Evolutionary conservation across 2,329 filamentous ascomycete genomes (phyloP).

Genomic region (Ophiocordyceps sinensis): DNA sequence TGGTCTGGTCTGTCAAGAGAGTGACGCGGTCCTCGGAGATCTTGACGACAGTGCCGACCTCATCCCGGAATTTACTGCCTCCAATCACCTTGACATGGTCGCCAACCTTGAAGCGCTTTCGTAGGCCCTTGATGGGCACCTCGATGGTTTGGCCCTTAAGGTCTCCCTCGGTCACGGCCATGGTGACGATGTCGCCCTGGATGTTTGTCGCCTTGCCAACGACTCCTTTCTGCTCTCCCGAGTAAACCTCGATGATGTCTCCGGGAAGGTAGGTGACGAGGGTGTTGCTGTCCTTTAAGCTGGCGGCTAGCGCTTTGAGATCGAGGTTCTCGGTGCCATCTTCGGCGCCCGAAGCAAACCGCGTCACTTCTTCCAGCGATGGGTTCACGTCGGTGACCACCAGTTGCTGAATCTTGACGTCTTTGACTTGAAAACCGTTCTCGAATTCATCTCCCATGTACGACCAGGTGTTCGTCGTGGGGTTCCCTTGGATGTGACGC

Average conservation of each 20-base stretch:
- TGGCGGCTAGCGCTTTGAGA: constrained; percentile 77
- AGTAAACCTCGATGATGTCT: constrained; percentile 91
- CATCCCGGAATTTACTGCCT: constrained; percentile 83
- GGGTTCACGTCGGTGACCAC: constrained; percentile 85
- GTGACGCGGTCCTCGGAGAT: constrained; percentile 89
- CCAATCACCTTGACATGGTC: constrained; percentile 99
- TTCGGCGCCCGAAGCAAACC: constrained; percentile 74
- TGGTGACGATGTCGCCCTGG: constrained; percentile 80
- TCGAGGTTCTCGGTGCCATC: constrained; percentile 92
- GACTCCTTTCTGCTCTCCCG: constrained; percentile 88
- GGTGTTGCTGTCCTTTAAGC: constrained; percentile 69
- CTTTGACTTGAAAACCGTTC: constrained; percentile 86
- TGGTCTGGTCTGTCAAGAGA: constrained; percentile 80
- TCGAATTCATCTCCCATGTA: constrained; percentile 85
- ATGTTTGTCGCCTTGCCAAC: constrained; percentile 75
- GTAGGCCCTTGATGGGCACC: constrained; percentile 79
- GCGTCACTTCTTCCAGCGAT: constrained; percentile 87
- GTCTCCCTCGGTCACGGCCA: constrained; percentile 71
- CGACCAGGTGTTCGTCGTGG: constrained; percentile 65
- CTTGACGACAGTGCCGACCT: constrained; percentile 93
- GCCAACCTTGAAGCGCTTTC: constrained; percentile 84
- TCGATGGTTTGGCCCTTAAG: constrained; percentile 76
- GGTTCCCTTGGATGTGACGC: constrained; percentile 46
- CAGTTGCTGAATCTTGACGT: constrained; percentile 78
- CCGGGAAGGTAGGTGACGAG: constrained; percentile 80